Evolutionary conservation across 2,329 filamentous ascomycete species (phyloP), one percentile per base, ranked within the genome.

Genomic region (Colletotrichum eremochloae): DNA sequence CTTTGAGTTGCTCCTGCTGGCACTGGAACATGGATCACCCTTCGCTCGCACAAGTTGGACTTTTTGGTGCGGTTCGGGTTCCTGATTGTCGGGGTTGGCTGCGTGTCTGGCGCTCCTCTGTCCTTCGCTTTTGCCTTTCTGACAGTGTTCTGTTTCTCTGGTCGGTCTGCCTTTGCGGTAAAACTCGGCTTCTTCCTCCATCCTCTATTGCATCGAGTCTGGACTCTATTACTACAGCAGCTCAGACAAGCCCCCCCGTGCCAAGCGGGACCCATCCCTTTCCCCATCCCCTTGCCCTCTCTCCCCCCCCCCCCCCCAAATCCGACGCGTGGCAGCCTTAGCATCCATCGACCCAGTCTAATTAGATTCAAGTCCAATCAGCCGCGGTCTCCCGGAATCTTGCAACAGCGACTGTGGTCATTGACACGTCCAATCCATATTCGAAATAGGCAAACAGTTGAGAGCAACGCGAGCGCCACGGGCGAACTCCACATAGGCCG

Each of bases 21-120:
- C 61, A 55, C 66, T 69, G 63, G 70, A 67, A n/a, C 62, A 57
- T 73, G 67, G 67, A 71, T 71, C 71, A 71, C 63, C 68, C 71
- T 65, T 69, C 55, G 53, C 67, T 46, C 66, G 36, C 50, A 48
- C 55, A n/a, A 72, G 40, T 64, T 69, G 56, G 56, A 15, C 33
- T 55, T 38, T 67, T 42, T 24, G 62, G 48, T 63, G 60, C 48
- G 44, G 46, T 71, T 66, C 61, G 55, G 53, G 66, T 72, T 66
- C 66, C 66, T 71, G 56, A 63, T 68, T 65, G 65, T 53, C 63
- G 65, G 55, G 63, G 65, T 57, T 68, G 64, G 53, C 44, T 24
- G 18, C 50, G 52, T 58, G 33, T 57, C 44, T 63, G 64, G 57
- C 40, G 57, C 65, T 68, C 40, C 56, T 31, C 48, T 40, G 40